A percentile compares a stretch with the other conserved stretches of the same genome.
Conservation (phyloP, 129 eudicot genomes). For the Ambrosia trifida region DNA sequence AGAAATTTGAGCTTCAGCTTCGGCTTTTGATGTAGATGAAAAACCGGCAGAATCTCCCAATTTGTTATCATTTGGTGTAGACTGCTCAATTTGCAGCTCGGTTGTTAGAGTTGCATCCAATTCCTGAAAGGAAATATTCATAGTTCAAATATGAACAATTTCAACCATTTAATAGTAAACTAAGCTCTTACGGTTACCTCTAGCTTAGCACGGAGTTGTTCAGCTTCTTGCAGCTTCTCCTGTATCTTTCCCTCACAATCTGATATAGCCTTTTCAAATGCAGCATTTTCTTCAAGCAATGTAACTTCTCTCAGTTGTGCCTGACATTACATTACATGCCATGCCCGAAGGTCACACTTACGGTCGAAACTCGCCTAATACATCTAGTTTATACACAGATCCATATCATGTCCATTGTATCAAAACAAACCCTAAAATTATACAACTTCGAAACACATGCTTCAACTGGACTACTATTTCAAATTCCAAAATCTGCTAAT, state of each 20-base stretch:
- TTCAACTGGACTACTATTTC: too few species aligned
- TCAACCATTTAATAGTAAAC: slow-evolving; percentile 11
- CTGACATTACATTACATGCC: slow-evolving; percentile 38
- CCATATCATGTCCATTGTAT: not conserved
- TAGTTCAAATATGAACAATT: slow-evolving; percentile 4
- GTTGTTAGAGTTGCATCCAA: slow-evolving; percentile 50
- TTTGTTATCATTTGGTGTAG: slow-evolving; percentile 28
- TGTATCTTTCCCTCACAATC: slow-evolving; percentile 64
- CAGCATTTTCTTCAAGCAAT: slow-evolving; percentile 74
- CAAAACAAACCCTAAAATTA: too few species aligned
- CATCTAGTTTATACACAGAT: slow-evolving; percentile 1
- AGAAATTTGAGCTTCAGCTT: slow-evolving; percentile 41
- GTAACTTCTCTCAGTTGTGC: slow-evolving; percentile 67
- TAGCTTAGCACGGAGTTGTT: slow-evolving; percentile 49
- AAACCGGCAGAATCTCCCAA: slow-evolving; percentile 36
- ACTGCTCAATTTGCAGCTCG: slow-evolving; percentile 50
- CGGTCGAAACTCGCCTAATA: slow-evolving; percentile 3
- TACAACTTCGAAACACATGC: too few species aligned
- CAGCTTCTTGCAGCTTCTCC: slow-evolving; percentile 76
- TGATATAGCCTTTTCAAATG: slow-evolving; percentile 69
- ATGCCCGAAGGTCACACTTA: slow-evolving; percentile 22
- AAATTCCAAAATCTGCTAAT: too few species aligned
- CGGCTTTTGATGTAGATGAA: slow-evolving; percentile 32
- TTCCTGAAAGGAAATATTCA: slow-evolving; percentile 41
- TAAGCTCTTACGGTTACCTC: slow-evolving; percentile 46